phyloP scores from a whole-genome alignment of 139 green algal species.

The Coelastrella sp. region DNA sequence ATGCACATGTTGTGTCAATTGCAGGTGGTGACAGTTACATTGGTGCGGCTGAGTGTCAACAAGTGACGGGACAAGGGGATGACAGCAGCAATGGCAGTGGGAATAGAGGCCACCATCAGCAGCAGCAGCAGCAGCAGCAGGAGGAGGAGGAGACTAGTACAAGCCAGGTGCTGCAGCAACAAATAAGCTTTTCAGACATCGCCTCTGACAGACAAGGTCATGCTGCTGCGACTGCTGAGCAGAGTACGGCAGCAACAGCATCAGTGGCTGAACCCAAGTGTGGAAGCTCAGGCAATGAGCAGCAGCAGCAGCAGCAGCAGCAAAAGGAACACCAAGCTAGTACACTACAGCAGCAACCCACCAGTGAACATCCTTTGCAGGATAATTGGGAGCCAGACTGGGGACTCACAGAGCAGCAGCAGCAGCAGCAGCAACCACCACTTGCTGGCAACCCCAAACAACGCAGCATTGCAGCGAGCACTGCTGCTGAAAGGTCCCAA shows the following conservation, averaged over 20 bases:
- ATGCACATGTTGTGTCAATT: background rate
- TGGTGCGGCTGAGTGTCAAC: background rate
- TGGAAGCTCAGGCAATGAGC: background rate
- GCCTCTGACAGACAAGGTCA: too few relatives aligned
- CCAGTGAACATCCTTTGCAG: background rate
- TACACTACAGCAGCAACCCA: background rate
- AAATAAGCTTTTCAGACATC: too few relatives aligned
- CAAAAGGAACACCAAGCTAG: background rate
- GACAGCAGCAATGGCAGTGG: conserved; percentile 19
- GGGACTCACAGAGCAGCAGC: background rate
- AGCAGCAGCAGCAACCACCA: conserved; percentile 12
- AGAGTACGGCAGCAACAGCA: too few relatives aligned
- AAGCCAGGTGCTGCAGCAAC: too few relatives aligned
- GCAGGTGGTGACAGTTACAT: background rate
- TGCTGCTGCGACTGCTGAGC: too few relatives aligned
- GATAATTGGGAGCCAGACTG: background rate
- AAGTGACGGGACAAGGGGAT: background rate
- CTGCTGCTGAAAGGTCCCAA: background rate
- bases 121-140: conserved; percentile 21
- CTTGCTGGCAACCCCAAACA: too few relatives aligned
- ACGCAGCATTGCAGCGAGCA: background rate
- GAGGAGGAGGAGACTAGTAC: too few relatives aligned
- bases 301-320: conserved; percentile 23
- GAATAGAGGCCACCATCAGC: too few relatives aligned
- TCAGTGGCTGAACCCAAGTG: too few relatives aligned